phyloP scores from a whole-genome alignment of 495 filamentous ascomycete species.

The Trichoderma gamsii region DNA sequence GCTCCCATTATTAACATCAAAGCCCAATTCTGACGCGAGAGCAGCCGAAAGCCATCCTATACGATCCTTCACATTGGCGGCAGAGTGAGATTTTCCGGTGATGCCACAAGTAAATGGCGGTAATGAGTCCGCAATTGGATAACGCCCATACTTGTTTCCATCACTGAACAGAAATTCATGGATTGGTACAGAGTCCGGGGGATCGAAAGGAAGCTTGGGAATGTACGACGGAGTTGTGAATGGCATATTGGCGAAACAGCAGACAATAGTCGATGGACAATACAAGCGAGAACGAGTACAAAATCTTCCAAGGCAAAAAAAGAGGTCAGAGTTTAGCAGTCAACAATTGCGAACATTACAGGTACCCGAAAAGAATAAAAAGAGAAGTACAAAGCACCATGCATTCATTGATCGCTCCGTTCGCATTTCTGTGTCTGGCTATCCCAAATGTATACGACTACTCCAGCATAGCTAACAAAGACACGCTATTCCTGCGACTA shows the following conservation, averaged over 20 bases:
- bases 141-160: conserved; percentile 49
- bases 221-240: conserved; percentile 16
- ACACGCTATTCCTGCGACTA: no score
- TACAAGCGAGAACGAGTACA: no score
- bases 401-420: no score
- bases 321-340: no score
- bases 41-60: conserved; percentile 58
- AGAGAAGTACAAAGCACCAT: no score
- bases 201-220: conserved; percentile 26
- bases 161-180: conserved; percentile 71
- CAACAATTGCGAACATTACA: no score
- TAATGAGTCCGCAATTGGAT: conserved; percentile 50
- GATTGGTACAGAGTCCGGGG: conserved; percentile 65
- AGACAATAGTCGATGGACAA: no score
- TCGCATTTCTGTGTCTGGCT: no score
- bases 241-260: background rate
- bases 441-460: no score
- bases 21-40: conserved; percentile 62
- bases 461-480: no score
- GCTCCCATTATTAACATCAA: conserved; percentile 59
- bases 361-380: no score
- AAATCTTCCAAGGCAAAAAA: no score
- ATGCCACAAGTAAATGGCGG: conserved; percentile 72
- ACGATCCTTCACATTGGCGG: conserved; percentile 56
- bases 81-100: conserved; percentile 58